These are phyloP conservation scores for Tulasnella sp. DNA, from an alignment of 768 basidiomycete species.

Conservation along the genomic window DNA sequence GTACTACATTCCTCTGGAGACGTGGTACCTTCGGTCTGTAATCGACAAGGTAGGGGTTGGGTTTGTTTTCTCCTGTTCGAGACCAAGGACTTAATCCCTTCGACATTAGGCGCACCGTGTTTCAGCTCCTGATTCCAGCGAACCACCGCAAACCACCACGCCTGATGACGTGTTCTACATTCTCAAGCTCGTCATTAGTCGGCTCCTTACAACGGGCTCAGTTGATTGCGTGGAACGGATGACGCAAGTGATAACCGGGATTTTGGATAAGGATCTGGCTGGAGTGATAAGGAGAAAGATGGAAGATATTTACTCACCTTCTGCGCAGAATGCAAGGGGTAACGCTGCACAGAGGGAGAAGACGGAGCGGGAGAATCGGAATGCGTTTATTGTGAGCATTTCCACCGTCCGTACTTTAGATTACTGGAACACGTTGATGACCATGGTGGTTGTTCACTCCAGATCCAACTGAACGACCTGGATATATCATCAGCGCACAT, in stretches of 20 bases:
- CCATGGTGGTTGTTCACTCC: background rate
- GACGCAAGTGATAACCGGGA: conserved; percentile 55
- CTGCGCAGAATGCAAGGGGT: conserved; percentile 38
- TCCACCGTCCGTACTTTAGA: conserved; percentile 26
- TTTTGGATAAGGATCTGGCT: conserved; percentile 79
- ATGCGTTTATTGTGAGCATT: conserved; percentile 70
- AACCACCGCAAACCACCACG: conserved; percentile 56
- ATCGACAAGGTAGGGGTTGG: conserved; percentile 70
- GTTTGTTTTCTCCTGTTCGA: background rate
- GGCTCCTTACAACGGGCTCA: conserved; percentile 75
- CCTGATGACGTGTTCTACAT: conserved; percentile 97
- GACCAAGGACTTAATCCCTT: background rate
- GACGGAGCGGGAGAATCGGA: conserved; percentile 72
- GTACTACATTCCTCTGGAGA: conserved; percentile 85
- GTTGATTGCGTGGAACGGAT: conserved; percentile 54
- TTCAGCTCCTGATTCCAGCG: conserved; percentile 66
- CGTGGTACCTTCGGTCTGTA: conserved; percentile 82
- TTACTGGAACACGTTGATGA: too few species aligned
- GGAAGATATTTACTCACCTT: conserved; percentile 68
- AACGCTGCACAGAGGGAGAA: conserved; percentile 56
- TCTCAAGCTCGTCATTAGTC: conserved; percentile 73
- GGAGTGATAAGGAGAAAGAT: conserved; percentile 77
- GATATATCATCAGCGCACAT: conserved; percentile 87
- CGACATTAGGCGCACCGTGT: conserved; percentile 73
- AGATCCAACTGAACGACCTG: conserved; percentile 93